These are phyloP conservation scores for Epicoccum nigrum DNA, from an alignment of 2,329 filamentous ascomycete species.

Conservation along the genomic window DNA sequence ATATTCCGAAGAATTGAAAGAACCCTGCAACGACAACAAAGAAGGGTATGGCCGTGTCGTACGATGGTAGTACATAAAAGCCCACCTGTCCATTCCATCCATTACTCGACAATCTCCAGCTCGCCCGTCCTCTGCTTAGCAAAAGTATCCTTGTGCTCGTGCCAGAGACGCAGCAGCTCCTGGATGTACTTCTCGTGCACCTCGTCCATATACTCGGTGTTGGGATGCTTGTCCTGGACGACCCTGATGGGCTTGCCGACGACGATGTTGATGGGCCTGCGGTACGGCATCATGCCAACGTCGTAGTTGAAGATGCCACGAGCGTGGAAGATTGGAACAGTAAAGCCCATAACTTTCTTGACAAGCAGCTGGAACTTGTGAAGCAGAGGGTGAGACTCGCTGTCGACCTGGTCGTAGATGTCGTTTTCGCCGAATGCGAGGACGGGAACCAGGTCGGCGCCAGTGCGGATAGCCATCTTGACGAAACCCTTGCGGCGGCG, in stretches of 20 bases:
- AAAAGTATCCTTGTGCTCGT: constrained; percentile 79
- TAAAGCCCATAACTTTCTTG: constrained; percentile 89
- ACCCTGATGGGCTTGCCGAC: constrained; percentile 83
- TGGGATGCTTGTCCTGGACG: constrained; percentile 66
- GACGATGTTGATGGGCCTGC: constrained; percentile 84
- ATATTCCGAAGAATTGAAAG: no score
- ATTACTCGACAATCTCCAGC: constrained; percentile 67
- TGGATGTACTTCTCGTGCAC: constrained; percentile 79
- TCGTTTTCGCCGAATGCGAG: constrained; percentile 95
- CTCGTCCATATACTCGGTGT: constrained; percentile 76
- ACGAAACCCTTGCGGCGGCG: constrained; percentile 88
- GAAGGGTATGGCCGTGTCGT: constrained; percentile 1
- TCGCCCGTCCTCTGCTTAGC: constrained; percentile 67
- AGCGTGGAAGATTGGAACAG: constrained; percentile 87
- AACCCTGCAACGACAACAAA: constrained; percentile 1
- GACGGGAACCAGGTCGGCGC: constrained; percentile 93
- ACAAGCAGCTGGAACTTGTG: constrained; percentile 82
- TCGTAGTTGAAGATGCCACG: constrained; percentile 97
- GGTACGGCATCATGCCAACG: constrained; percentile 93
- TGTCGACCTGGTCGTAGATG: constrained; percentile 86
- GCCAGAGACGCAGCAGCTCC: constrained; percentile 76
- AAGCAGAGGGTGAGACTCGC: constrained; percentile 76
- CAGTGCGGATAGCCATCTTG: constrained; percentile 87
- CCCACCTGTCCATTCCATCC: background rate
- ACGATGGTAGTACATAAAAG: background rate